Evolutionary conservation across 495 filamentous ascomycete species (phyloP), one percentile per base, ranked within the genome.

Genomic region (Clohesyomyces aquaticus): DNA sequence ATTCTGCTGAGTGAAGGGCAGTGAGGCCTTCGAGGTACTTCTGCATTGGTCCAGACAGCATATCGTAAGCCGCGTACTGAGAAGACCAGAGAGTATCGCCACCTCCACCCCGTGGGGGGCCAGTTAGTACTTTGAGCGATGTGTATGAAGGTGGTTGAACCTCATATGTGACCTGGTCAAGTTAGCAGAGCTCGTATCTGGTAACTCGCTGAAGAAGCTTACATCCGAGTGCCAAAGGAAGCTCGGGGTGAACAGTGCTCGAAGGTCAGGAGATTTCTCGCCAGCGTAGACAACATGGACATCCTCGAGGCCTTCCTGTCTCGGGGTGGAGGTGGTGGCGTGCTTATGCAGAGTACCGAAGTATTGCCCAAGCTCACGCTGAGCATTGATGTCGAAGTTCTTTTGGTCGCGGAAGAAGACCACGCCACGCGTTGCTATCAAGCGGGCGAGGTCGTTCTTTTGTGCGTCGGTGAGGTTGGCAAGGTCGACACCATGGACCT

Each of bases 121-220:
- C 88, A 0, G 83, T 82, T 1, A 91, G 78, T 1, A 91, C 73
- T 49, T 88, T 88, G 32, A 91, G 77, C 4, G 85, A 83, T 4
- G 89, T 91, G 70, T 90, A 90, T 1, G 85, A 87, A 1, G 88
- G 88, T n/a, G 89, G 88, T 69, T 91, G 89, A 32, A 87, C 74
- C 72, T 93, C 89, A 55, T 90, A 91, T 0, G 88, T 66, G 4
- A 70, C 65, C 65, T 68, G 23, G 14, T 12, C 22, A 54, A 26
- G 42, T 66, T n/a, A 65, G 51, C 10, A n/a, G n/a, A n/a, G n/a
- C n/a, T n/a, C n/a, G n/a, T n/a, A n/a, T n/a, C n/a, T n/a, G n/a
- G n/a, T n/a, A 38, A 22, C 6, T 38, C 14, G 28, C 9, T 25
- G 51, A 21, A 25, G 16, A 50, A 74, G 55, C 59, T 68, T 73